Percentiles rank a stretch among this genome's conserved stretches.
These are phyloP conservation scores for Clonostachys sp. DNA, from an alignment of 2,329 filamentous ascomycete genomes.

Conservation along the genomic window DNA sequence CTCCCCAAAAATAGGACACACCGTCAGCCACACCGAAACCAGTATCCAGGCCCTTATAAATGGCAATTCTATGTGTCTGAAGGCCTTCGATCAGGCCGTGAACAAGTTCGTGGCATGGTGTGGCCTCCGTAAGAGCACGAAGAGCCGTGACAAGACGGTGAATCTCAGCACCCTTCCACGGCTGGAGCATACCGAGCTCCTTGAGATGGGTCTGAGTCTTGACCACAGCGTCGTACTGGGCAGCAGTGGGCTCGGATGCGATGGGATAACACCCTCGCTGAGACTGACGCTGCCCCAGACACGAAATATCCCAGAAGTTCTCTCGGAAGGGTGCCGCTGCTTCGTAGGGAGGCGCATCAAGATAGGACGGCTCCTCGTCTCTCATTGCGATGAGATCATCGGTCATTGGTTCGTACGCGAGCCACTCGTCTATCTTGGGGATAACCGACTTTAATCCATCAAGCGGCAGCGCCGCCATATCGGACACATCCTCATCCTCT, in stretches of 20 bases:
- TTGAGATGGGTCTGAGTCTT: slow-evolving; percentile 21
- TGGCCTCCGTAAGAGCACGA: slow-evolving; percentile 8
- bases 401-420: slow-evolving; percentile 8
- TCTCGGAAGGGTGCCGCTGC: slow-evolving; percentile 11
- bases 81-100: slow-evolving; percentile 18
- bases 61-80: slow-evolving; percentile 10
- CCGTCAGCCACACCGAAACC: slow-evolving; percentile 23
- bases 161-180: slow-evolving; percentile 15
- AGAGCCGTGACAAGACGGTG: slow-evolving; percentile 15
- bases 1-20: slow-evolving; percentile 24
- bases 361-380: slow-evolving; percentile 6
- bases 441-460: slow-evolving; percentile 12
- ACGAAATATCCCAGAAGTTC: slow-evolving; percentile 22
- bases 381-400: slow-evolving; percentile 8
- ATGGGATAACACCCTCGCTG: slow-evolving; percentile 21
- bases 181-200: slow-evolving; percentile 21
- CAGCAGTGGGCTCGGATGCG: slow-evolving; percentile 13
- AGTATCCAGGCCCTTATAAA: slow-evolving; percentile 27
- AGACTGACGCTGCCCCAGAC: slow-evolving; percentile 17
- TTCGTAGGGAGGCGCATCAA: slow-evolving; percentile 13
- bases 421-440: slow-evolving; percentile 12
- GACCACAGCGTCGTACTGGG: slow-evolving; percentile 20
- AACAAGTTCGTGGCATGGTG: slow-evolving; percentile 12
- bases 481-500: background rate
- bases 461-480: slow-evolving; percentile 10